Evolutionary conservation across 176 grass and related monocot species (phyloP).

Genomic region (Cenchrus purpureus): DNA sequence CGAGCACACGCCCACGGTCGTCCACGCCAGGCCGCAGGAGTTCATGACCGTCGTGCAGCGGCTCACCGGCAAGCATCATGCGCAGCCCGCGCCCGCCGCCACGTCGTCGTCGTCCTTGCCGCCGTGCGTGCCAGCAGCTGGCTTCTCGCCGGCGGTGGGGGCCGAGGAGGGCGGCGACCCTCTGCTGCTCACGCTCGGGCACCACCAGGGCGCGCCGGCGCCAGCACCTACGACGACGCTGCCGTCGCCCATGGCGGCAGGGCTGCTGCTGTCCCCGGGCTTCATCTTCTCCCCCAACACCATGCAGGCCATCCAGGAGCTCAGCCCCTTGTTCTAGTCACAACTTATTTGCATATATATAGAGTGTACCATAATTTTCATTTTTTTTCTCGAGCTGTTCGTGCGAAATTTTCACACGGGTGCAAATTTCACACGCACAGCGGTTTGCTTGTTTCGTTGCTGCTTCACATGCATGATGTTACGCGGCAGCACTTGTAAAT

Average conservation of each 20-base stretch:
- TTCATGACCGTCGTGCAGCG: constrained; percentile 79
- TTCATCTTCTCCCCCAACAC: constrained; percentile 55
- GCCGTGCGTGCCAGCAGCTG: background rate
- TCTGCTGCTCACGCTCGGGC: constrained; percentile 55
- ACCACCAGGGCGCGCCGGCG: background rate
- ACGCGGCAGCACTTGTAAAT: background rate
- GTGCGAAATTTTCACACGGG: constrained; percentile 23
- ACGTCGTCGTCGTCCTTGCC: constrained; percentile 12
- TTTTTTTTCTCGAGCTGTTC: constrained; percentile 32
- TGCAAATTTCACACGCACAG: constrained; percentile 45
- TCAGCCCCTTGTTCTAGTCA: constrained; percentile 39
- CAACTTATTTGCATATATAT: background rate
- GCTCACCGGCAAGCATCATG: constrained; percentile 54
- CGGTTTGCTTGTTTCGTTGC: background rate
- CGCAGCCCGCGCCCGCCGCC: background rate
- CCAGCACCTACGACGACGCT: background rate
- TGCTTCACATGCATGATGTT: background rate
- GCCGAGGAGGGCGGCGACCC: constrained; percentile 35
- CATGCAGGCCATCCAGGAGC: constrained; percentile 54
- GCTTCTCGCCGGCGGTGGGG: background rate
- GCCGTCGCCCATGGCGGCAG: constrained; percentile 46
- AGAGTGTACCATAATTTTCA: background rate
- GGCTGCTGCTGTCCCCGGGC: constrained; percentile 41
- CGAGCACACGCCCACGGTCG: constrained; percentile 61
- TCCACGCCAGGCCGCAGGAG: constrained; percentile 66